Base-by-base conservation (phyloP, 2,329 filamentous ascomycete species). In the Aspergillus sp. region DNA sequence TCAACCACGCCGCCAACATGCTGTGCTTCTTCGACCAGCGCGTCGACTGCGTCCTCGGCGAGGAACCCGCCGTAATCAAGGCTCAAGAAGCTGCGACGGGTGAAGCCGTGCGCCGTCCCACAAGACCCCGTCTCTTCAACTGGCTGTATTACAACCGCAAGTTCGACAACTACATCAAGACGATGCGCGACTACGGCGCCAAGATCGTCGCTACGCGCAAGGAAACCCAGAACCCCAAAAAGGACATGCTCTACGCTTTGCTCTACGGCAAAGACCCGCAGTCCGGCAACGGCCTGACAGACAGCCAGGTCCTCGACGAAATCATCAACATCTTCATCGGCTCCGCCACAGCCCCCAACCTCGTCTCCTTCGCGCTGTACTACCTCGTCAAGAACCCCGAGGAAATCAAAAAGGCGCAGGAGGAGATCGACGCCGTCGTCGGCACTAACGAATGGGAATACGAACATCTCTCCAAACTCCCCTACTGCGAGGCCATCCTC, bases 341-440 rank as follows among this genome's bases (percentile, higher is more conserved):
- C 1, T 84, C 87, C 52, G 85, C 88, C 57, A 90, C 86, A 0
- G 85, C 85, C 0, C 81, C 82, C 1, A 84, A 84, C 2, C 67
- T 84, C 13, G 63, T 89, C 10, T 79, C 82, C 0, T 88, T 86
- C 58, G 67, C 77, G 0, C 79, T 86, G 44, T 84, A 83, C 59
- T 74, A 83, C 47, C 71, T 90, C 2, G 62, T 86, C 32, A 82
- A 82, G 60, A 74, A 84, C 55, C 84, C 84, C 0, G 72, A 76
- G 1, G 72, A 74, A 1, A 81, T 83, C 51, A 68, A 68, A 33
- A 81, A 81, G 52, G 82, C 83, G 0, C 83, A 84, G 53, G 64
- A 81, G 50, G 85, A 90, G 59, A 81, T 89, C 5, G 85, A 88
- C 57, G 56, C 68, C 0, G 48, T 65, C 22, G 49, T 66, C 35